Evolutionary conservation across 208 protist species (phyloP).

Genomic region (Acanthamoeba lenticulata): DNA sequence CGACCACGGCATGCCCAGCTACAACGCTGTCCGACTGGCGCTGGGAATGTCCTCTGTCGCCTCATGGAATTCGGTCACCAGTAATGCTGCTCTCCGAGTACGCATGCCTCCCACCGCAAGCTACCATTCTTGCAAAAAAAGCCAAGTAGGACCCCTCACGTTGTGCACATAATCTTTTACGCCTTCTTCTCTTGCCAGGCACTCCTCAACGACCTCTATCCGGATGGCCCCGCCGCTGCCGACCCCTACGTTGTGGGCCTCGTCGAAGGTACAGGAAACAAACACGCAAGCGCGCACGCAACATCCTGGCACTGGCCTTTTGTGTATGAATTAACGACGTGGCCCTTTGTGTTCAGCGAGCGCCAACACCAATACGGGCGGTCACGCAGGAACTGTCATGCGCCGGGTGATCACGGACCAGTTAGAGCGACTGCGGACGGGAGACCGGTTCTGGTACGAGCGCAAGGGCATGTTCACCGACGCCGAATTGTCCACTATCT

Average conservation of each 20-base stretch:
- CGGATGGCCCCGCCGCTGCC: neutral
- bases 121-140: no score
- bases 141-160: neutral
- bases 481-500: neutral
- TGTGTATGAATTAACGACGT: no score
- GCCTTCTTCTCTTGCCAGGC: neutral
- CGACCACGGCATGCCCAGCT: neutral
- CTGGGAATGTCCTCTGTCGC: neutral
- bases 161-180: neutral
- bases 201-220: neutral
- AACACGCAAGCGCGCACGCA: no score
- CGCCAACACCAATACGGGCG: neutral
- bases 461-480: constrained; percentile 29
- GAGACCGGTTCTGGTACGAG: constrained; percentile 72
- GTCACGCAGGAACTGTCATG: neutral
- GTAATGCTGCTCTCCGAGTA: no score
- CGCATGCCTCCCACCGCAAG: no score
- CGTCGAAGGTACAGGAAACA: constrained; percentile 29
- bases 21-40: neutral
- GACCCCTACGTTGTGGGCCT: constrained; percentile 58
- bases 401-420: constrained; percentile 14
- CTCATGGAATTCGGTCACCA: neutral
- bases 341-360: neutral
- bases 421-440: constrained; percentile 61
- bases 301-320: no score